A percentile compares a stretch with the other conserved stretches of the same genome.
Evolutionary conservation across 768 basidiomycete species (phyloP).

Genomic region (Megacollybia marginata): DNA sequence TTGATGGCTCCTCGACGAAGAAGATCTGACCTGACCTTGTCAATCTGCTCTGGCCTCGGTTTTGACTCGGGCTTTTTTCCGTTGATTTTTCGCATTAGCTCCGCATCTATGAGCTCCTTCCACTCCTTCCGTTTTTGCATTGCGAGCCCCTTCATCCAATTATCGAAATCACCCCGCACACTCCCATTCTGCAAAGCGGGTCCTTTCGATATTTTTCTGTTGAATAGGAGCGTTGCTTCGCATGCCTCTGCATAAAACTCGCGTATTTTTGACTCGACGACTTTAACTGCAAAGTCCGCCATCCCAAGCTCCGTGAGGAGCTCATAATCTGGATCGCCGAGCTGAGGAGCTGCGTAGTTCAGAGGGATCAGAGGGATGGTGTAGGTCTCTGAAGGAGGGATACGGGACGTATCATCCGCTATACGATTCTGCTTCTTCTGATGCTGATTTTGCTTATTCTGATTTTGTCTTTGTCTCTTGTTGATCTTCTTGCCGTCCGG

Average conservation of each 20-base stretch:
- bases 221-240: slow-evolving; percentile 10
- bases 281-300: slow-evolving; percentile 6
- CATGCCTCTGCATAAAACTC: slow-evolving; percentile 10
- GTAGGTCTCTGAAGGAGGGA: too few relatives aligned
- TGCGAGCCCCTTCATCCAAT: slow-evolving; percentile 7
- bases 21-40: too few relatives aligned
- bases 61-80: too few relatives aligned
- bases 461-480: neutral
- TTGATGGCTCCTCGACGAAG: too few relatives aligned
- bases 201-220: slow-evolving; percentile 2
- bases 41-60: too few relatives aligned
- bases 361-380: neutral
- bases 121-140: slow-evolving; percentile 9
- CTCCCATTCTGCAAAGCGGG: slow-evolving; percentile 1
- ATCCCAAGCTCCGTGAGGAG: neutral
- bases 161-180: slow-evolving; percentile 5
- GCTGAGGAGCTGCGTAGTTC: neutral
- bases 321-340: neutral
- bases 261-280: slow-evolving; percentile 9
- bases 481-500: neutral
- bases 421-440: too few relatives aligned
- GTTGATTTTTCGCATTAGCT: neutral
- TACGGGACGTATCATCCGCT: too few relatives aligned
- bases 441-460: too few relatives aligned
- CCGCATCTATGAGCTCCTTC: slow-evolving; percentile 8